Evolutionary conservation across 805 yeast genomes (phyloP).

Genomic region (Zygosaccharomyces bisporus): DNA sequence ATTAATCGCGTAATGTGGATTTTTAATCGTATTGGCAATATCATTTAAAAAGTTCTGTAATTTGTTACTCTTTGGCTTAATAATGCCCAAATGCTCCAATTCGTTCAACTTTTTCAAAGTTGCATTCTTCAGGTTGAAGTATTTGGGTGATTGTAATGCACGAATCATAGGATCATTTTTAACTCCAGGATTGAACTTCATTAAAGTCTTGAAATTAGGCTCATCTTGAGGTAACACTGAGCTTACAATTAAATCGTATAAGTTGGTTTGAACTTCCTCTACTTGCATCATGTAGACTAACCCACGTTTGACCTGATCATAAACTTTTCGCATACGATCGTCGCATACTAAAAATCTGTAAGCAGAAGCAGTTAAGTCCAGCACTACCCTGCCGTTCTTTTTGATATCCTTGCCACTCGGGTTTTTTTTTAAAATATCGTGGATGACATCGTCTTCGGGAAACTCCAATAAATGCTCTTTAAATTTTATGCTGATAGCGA

Average conservation of each 20-base stretch:
- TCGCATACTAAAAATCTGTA: slow-evolving; percentile 46
- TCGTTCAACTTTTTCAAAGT: slow-evolving; percentile 74
- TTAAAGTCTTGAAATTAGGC: slow-evolving; percentile 50
- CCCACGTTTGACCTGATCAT: slow-evolving; percentile 78
- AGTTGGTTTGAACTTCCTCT: slow-evolving; percentile 61
- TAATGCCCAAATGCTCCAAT: slow-evolving; percentile 61
- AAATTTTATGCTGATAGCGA: slow-evolving; percentile 44
- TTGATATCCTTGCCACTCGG: slow-evolving; percentile 41
- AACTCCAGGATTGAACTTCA: slow-evolving; percentile 41
- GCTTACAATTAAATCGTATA: slow-evolving; percentile 48
- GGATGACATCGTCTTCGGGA: slow-evolving; percentile 55
- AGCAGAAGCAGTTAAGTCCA: slow-evolving; percentile 57
- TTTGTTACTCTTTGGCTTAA: slow-evolving; percentile 58
- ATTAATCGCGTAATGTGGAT: slow-evolving; percentile 50
- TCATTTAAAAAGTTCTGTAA: slow-evolving; percentile 79
- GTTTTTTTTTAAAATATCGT: slow-evolving; percentile 40
- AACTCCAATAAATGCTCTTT: slow-evolving; percentile 41
- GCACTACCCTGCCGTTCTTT: slow-evolving; percentile 32
- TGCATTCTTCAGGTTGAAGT: slow-evolving; percentile 71
- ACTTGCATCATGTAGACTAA: slow-evolving; percentile 78
- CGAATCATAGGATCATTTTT: slow-evolving; percentile 39
- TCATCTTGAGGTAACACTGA: slow-evolving; percentile 55
- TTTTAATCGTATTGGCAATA: slow-evolving; percentile 73
- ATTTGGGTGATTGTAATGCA: slow-evolving; percentile 48
- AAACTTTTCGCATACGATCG: slow-evolving; percentile 53